Conservation (phyloP, 1,284 basidiomycete species). For the Somion occarium region DNA sequence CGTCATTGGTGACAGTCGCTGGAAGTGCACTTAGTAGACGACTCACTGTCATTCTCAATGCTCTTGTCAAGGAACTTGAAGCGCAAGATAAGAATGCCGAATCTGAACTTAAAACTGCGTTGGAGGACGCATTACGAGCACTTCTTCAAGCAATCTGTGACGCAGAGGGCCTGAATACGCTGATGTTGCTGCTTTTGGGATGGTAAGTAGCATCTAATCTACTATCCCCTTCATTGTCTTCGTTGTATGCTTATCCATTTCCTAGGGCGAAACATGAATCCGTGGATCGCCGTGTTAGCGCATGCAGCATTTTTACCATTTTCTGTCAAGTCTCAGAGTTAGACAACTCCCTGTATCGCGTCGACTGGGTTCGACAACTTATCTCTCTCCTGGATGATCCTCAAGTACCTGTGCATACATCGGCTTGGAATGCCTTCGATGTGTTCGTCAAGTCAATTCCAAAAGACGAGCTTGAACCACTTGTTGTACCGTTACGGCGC, state of each 20-base stretch:
- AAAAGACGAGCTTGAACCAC: constrained; percentile 89
- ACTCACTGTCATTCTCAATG: constrained; percentile 69
- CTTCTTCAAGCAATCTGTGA: constrained; percentile 78
- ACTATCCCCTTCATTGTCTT: background rate
- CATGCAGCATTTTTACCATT: constrained; percentile 71
- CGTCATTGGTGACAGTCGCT: constrained; percentile 89
- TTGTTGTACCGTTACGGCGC: constrained; percentile 85
- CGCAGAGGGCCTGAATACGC: constrained; percentile 79
- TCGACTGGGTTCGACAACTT: constrained; percentile 96
- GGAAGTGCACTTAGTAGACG: constrained; percentile 86
- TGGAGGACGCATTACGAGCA: constrained; percentile 73
- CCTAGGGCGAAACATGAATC: constrained; percentile 74
- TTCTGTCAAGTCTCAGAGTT: constrained; percentile 82
- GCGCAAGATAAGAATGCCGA: constrained; percentile 59
- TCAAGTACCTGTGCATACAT: constrained; percentile 70
- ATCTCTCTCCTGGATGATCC: constrained; percentile 83
- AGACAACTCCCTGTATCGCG: constrained; percentile 79
- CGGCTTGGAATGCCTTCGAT: constrained; percentile 84
- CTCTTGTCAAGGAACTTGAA: constrained; percentile 66
- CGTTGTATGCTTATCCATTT: background rate
- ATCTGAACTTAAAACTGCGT: constrained; percentile 69
- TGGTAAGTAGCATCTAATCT: constrained; percentile 57
- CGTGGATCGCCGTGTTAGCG: constrained; percentile 70
- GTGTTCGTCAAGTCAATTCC: constrained; percentile 87
- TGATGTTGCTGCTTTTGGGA: constrained; percentile 87